Evolutionary conservation across 1,139 yeast genomes (phyloP).

Genomic region (Saccharomyces hybrid): DNA sequence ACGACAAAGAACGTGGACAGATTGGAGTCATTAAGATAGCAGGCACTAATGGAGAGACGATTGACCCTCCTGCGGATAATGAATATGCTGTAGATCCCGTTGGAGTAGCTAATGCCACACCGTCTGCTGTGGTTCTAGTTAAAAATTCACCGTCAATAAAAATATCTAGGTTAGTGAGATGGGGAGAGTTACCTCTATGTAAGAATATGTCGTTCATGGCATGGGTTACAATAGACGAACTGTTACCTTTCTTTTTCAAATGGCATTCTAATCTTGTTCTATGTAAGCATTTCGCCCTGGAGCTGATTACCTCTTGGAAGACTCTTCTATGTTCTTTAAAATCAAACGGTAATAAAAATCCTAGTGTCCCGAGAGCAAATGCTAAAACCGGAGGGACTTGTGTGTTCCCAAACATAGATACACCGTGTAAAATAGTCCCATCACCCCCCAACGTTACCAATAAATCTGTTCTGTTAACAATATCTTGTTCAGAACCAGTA

Average conservation of each 20-base stretch:
- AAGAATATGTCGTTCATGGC: constrained; percentile 90
- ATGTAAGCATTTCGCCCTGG: constrained; percentile 63
- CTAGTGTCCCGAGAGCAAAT: constrained; percentile 86
- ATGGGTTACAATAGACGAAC: constrained; percentile 36
- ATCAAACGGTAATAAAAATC: constrained; percentile 83
- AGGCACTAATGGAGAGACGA: constrained; percentile 82
- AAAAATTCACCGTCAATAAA: constrained; percentile 72
- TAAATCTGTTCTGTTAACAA: constrained; percentile 54
- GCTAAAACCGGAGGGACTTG: constrained; percentile 83
- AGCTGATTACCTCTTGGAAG: constrained; percentile 56
- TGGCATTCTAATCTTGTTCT: constrained; percentile 74
- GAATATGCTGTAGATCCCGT: constrained; percentile 96
- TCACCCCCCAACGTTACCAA: constrained; percentile 91
- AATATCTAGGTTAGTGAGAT: constrained; percentile 73
- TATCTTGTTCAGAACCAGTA: constrained; percentile 53
- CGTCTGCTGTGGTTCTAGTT: constrained; percentile 90
- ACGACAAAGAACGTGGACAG: constrained; percentile 81
- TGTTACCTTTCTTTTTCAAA: constrained; percentile 34
- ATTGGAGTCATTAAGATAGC: constrained; percentile 81
- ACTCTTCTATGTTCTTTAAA: constrained; percentile 54
- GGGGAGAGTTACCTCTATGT: constrained; percentile 86
- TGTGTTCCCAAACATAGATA: constrained; percentile 54
- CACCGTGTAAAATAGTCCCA: constrained; percentile 80
- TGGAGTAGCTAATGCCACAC: constrained; percentile 77
- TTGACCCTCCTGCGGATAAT: constrained; percentile 83